Conservation (phyloP, 306 rosid species). For the Aeschynomene evenia region DNA sequence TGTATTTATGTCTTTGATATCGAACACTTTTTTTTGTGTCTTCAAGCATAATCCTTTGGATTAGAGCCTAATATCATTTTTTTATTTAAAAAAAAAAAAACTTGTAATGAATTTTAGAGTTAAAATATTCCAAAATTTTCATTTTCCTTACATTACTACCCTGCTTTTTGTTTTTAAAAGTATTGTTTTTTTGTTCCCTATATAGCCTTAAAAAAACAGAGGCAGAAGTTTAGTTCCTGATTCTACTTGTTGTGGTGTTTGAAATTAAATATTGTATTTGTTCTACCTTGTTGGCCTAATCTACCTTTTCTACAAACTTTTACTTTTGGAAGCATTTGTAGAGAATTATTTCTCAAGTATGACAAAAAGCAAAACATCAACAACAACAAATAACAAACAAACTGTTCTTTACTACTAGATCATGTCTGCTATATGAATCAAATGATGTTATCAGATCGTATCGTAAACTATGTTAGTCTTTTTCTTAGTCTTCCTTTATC, state of each 20-base stretch:
- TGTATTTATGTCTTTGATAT: no score
- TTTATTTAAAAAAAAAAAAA: neutral
- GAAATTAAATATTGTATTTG: conserved; percentile 5
- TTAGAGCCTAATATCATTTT: neutral
- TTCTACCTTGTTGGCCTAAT: conserved; percentile 1
- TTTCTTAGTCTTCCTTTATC: neutral
- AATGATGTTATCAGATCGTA: no score
- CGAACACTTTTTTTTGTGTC: neutral
- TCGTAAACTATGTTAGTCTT: no score
- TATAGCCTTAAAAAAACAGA: neutral
- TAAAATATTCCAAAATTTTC: neutral
- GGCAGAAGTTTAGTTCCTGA: neutral
- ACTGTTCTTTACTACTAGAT: no score
- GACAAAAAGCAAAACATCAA: neutral
- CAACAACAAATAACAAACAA: no score
- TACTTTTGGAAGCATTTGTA: conserved; percentile 11
- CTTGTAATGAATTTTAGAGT: neutral
- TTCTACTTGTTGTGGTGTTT: neutral
- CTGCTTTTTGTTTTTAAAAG: neutral
- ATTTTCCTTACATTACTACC: neutral
- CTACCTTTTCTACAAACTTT: neutral
- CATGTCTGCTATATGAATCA: no score
- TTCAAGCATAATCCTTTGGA: neutral
- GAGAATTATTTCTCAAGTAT: conserved; percentile 1
- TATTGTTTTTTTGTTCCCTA: neutral